Conservation (phyloP, 2,329 filamentous ascomycete genomes). For the Colletotrichum sp. region DNA sequence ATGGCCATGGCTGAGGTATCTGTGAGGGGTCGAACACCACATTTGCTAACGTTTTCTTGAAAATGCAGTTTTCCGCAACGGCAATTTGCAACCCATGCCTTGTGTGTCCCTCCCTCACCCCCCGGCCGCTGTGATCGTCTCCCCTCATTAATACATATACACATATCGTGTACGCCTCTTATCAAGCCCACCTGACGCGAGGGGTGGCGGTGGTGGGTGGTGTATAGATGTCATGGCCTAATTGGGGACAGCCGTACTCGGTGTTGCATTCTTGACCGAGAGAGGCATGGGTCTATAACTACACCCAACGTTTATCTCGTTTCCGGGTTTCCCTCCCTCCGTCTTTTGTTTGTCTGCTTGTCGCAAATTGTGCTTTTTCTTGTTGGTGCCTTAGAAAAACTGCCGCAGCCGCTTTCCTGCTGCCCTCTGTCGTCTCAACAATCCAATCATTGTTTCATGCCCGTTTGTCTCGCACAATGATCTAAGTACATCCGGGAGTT, state of each 20-base stretch:
- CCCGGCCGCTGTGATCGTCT: background rate
- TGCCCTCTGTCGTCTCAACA: background rate
- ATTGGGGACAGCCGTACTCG: background rate
- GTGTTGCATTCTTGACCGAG: background rate
- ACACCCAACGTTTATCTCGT: background rate
- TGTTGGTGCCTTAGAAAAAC: background rate
- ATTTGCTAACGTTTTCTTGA: background rate
- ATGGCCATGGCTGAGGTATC: background rate
- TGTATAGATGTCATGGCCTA: background rate
- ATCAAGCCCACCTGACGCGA: slow-evolving; percentile 6
- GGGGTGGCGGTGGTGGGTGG: background rate
- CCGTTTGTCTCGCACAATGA: slow-evolving; percentile 7
- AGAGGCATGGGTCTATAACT: background rate
- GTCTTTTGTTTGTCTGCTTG: background rate
- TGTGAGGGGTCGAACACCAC: background rate
- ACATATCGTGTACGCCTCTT: background rate
- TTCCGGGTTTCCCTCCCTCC: background rate
- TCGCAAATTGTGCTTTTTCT: background rate
- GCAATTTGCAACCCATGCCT: background rate
- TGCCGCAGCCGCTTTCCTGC: background rate
- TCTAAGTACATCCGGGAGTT: background rate
- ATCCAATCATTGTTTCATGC: background rate
- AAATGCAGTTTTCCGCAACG: slow-evolving; percentile 11
- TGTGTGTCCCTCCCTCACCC: background rate
- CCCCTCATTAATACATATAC: background rate